These are phyloP conservation scores for Notholithocarpus densiflorus DNA, from an alignment of 306 rosid genomes.

Conservation along the genomic window DNA sequence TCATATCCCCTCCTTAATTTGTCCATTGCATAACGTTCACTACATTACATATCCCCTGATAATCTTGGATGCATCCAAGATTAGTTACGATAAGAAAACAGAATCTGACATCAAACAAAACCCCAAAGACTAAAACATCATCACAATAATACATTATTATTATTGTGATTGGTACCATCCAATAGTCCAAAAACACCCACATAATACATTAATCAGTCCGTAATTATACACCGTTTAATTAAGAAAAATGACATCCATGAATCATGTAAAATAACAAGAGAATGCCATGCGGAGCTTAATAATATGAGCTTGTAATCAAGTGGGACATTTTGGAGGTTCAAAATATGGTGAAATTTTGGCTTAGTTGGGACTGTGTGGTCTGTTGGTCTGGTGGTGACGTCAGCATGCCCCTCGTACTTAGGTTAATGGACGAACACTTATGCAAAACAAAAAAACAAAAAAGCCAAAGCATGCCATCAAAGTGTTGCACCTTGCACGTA, in stretches of 20 bases:
- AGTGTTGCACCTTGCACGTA: constrained; percentile 11
- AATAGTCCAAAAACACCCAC: not conserved
- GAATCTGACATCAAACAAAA: constrained; percentile 1
- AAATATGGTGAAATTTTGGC: too few species aligned
- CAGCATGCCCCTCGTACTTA: too few species aligned
- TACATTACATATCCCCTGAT: not conserved
- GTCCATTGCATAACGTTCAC: constrained; percentile 9
- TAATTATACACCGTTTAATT: too few species aligned
- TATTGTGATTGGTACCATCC: not conserved
- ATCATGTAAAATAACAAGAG: not conserved
- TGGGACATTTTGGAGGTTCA: too few species aligned
- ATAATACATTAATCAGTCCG: not conserved
- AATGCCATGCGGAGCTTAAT: too few species aligned
- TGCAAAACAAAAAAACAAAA: too few species aligned
- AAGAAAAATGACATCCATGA: not conserved
- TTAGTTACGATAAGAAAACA: not conserved
- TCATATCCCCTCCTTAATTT: not conserved
- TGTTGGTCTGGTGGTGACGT: too few species aligned
- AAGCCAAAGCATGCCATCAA: too few species aligned
- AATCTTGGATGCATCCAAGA: not conserved
- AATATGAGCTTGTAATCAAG: too few species aligned
- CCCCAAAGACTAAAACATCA: not conserved
- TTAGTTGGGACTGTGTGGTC: too few species aligned
- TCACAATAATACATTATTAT: not conserved
- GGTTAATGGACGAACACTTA: too few species aligned